These are phyloP conservation scores for Mallotus japonicus DNA, from an alignment of 441 rosid species.

Conservation along the genomic window DNA sequence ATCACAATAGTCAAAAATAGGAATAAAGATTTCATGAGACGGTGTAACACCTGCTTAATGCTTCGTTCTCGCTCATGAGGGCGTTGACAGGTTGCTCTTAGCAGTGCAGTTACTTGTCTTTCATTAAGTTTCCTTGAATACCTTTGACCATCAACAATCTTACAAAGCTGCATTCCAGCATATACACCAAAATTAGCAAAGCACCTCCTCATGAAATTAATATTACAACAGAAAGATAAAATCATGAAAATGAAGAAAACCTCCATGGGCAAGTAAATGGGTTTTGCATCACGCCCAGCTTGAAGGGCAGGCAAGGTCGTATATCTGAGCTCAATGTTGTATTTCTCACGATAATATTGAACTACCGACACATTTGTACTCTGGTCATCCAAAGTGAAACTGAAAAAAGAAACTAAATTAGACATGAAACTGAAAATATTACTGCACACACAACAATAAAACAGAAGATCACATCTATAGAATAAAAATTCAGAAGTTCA, in stretches of 20 bases:
- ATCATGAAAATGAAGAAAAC: conserved; percentile 26
- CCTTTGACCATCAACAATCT: conserved; percentile 58
- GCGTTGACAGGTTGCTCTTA: conserved; percentile 77
- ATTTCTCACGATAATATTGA: conserved; percentile 50
- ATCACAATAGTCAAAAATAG: background rate
- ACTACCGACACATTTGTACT: conserved; percentile 34
- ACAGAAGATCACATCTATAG: too few species aligned
- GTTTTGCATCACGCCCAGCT: conserved; percentile 58
- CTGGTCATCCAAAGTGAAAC: conserved; percentile 49
- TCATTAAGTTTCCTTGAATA: conserved; percentile 63
- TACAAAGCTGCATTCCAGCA: conserved; percentile 46
- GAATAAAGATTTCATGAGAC: background rate
- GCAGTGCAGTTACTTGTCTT: conserved; percentile 50
- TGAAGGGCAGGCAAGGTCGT: conserved; percentile 54
- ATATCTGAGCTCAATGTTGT: conserved; percentile 33
- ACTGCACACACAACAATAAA: background rate
- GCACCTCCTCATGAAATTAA: background rate
- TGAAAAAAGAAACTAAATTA: conserved; percentile 24
- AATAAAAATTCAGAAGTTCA: conserved; percentile 26
- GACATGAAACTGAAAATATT: background rate
- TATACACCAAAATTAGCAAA: background rate
- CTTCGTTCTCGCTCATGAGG: conserved; percentile 38
- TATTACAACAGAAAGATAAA: background rate
- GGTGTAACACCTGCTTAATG: conserved; percentile 33
- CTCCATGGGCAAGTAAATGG: conserved; percentile 75